Conservation (phyloP, 108 stramenopile genomes). For the Cyclotella baltica region DNA sequence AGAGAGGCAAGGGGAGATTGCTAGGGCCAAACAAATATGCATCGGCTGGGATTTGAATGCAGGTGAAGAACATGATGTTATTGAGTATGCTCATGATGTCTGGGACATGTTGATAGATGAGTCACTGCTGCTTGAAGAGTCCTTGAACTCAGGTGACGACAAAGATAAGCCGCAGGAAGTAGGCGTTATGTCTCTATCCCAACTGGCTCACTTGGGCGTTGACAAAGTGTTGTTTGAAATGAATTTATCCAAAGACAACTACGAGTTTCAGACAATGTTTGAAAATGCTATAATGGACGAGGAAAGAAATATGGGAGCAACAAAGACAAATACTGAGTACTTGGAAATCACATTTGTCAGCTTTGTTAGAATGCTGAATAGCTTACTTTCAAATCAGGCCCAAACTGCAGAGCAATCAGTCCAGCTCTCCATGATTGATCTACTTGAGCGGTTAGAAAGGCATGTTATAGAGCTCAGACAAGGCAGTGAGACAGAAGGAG, state of each 20-base stretch:
- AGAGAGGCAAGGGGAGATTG: conserved; percentile 41
- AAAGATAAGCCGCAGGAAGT: conserved; percentile 21
- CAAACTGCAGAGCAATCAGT: background rate
- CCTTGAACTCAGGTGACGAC: conserved; percentile 9
- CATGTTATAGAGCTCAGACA: conserved; percentile 9
- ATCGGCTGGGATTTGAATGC: conserved; percentile 23
- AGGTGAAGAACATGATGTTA: background rate
- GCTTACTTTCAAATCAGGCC: background rate
- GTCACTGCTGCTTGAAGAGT: conserved; percentile 30
- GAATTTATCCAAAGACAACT: conserved; percentile 11
- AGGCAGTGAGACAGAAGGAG: background rate
- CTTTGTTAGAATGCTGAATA: conserved; percentile 38
- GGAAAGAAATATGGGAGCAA: background rate
- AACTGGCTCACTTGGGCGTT: conserved; percentile 27
- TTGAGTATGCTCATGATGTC: conserved; percentile 36
- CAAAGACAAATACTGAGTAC: background rate
- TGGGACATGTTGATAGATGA: conserved; percentile 45
- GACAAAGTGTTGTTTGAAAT: conserved; percentile 24
- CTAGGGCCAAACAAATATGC: conserved; percentile 45
- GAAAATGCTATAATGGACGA: conserved; percentile 16
- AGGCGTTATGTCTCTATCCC: conserved; percentile 41
- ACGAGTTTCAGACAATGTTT: conserved; percentile 29
- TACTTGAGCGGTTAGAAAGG: conserved; percentile 27
- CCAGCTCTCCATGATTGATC: background rate
- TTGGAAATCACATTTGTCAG: conserved; percentile 16